Evolutionary conservation across 306 rosid genomes (phyloP), one percentile per base, ranked within the genome.

Genomic region (Inga oerstediana): DNA sequence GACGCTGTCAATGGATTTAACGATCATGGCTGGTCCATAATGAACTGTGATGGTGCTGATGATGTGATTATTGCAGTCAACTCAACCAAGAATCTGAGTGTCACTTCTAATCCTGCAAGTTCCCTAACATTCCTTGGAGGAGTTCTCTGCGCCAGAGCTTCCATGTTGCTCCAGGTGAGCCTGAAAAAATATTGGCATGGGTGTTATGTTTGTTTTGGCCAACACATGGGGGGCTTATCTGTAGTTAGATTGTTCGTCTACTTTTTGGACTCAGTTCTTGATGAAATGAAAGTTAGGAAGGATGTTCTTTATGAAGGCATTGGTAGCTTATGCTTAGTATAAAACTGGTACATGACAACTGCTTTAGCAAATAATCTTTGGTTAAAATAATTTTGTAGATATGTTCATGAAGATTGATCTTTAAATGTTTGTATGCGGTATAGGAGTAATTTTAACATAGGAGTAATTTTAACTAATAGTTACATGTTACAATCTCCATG

Each of bases 1-100:
- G 99, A 97, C 79, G 98, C 97, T 56, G 97, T 97, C 54, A 97
- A 97, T 88, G 99, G 99, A 80, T 97, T 97, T 87, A 94, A 84
- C 74, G 99, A 97, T 15, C 96, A 97, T 83, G 99, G 99, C 27
- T 97, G 99, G 99, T 59, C 98, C 41, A 85, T 97, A 56, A 51
- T 94, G 69, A 94, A 89, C 79, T 88, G 93, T 80, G 99, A 97
- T 48, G 97, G 95, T 45, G 88, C 97, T 22, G 98, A 97, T 69
- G 99, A 97, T 82, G 97, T 97, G 67, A 91, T 94, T 79, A 86
- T 97, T 79, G 84, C 98, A 0, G 85, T 97, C 79, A 97, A 92
- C 78, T 92, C 97, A 64, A 80, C 91, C 34, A 97, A 94, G 87
- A 97, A 89, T 80, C 82, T 94, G 79, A 90, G 87, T 72, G 72